Conservation (phyloP, 2,329 filamentous ascomycete genomes). For the Colletotrichum musicola region DNA sequence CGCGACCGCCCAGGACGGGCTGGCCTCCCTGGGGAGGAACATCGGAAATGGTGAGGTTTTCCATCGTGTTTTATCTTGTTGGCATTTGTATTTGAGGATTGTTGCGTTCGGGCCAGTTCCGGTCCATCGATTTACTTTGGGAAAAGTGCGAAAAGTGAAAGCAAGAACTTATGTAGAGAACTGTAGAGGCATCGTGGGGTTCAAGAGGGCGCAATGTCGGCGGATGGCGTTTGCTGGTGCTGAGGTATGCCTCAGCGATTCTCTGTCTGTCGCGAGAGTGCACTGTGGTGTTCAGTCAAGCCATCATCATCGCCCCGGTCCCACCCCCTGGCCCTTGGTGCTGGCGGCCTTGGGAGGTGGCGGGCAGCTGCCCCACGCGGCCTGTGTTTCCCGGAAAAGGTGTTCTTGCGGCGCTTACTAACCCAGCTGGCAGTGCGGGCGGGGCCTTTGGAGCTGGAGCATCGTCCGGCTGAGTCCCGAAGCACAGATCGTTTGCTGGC, state of each 20-base stretch:
- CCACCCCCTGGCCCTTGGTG: slow-evolving; percentile 1
- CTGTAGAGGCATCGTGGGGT: slow-evolving; percentile 16
- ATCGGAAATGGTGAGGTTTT: slow-evolving; percentile 66
- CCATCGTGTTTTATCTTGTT: slow-evolving; percentile 55
- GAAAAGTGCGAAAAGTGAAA: slow-evolving; percentile 1
- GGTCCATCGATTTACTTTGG: slow-evolving; percentile 34
- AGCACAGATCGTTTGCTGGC: slow-evolving; percentile 24
- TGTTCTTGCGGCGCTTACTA: slow-evolving; percentile 27
- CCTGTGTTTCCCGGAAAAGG: slow-evolving; percentile 1
- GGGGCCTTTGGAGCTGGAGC: not conserved
- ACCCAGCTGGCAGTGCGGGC: not conserved
- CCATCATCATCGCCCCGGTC: slow-evolving; percentile 34
- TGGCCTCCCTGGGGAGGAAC: slow-evolving; percentile 56
- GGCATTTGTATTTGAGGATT: slow-evolving; percentile 37
- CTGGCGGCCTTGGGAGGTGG: not conserved
- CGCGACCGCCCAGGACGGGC: slow-evolving; percentile 46
- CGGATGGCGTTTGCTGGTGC: slow-evolving; percentile 4
- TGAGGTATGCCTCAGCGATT: slow-evolving; percentile 6
- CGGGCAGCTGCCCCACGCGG: not conserved
- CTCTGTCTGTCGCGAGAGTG: not conserved
- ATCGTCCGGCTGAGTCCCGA: slow-evolving; percentile 6
- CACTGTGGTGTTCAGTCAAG: slow-evolving; percentile 20
- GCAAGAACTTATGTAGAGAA: slow-evolving; percentile 16
- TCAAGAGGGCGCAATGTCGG: not conserved
- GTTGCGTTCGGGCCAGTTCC: slow-evolving; percentile 34